Evolutionary conservation across 2,329 filamentous ascomycete genomes (phyloP).

Genomic region (Tolypocladium tropicale): DNA sequence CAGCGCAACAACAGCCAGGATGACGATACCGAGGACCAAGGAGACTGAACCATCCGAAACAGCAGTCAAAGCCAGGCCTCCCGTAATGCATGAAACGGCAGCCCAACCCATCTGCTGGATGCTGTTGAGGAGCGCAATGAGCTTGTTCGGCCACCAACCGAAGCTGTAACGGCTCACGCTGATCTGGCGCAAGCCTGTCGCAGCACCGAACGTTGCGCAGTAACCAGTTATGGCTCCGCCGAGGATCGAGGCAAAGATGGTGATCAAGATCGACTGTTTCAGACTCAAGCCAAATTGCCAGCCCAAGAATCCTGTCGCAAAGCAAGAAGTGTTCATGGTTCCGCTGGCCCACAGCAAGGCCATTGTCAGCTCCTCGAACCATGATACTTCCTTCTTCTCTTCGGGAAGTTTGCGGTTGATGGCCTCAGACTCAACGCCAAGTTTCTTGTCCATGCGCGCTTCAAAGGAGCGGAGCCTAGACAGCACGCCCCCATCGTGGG

Average conservation of each 20-base stretch:
- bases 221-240: slow-evolving; percentile 23
- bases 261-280: slow-evolving; percentile 31
- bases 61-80: slow-evolving; percentile 37
- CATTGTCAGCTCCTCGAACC: slow-evolving; percentile 35
- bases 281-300: slow-evolving; percentile 36
- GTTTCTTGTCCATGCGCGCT: slow-evolving; percentile 29
- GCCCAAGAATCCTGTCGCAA: slow-evolving; percentile 40
- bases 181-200: slow-evolving; percentile 39
- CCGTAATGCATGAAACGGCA: slow-evolving; percentile 40
- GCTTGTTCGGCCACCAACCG: slow-evolving; percentile 39
- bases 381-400: slow-evolving; percentile 20
- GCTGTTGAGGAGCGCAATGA: slow-evolving; percentile 32
- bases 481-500: slow-evolving; percentile 15
- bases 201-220: slow-evolving; percentile 39
- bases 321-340: slow-evolving; percentile 40
- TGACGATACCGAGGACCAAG: slow-evolving; percentile 40
- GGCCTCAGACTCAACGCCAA: slow-evolving; percentile 38
- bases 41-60: slow-evolving; percentile 33
- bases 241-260: slow-evolving; percentile 34
- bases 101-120: slow-evolving; percentile 37
- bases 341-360: slow-evolving; percentile 40
- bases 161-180: slow-evolving; percentile 38
- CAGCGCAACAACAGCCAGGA: slow-evolving; percentile 37
- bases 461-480: slow-evolving; percentile 30
- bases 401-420: slow-evolving; percentile 34